Percentiles rank a stretch among this genome's conserved stretches.
Evolutionary conservation across 768 basidiomycete species (phyloP).

Genomic region (Lactarius indigo): DNA sequence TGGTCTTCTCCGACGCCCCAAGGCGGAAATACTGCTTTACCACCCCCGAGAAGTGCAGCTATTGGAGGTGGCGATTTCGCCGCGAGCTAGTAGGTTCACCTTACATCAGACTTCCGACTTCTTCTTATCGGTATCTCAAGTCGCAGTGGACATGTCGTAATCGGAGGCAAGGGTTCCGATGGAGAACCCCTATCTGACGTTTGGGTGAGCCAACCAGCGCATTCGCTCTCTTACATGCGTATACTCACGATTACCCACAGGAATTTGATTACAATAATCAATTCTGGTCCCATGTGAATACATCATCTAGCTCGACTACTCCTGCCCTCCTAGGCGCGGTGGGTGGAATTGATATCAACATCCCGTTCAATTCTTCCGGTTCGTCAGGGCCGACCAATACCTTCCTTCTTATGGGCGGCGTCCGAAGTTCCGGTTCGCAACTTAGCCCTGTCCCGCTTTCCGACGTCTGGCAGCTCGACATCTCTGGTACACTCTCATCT

Average conservation of each 20-base stretch:
- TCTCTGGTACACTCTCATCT: constrained; percentile 69
- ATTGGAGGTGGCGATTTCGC: constrained; percentile 68
- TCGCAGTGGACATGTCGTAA: constrained; percentile 68
- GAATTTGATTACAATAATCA: constrained; percentile 73
- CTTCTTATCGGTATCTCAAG: constrained; percentile 37
- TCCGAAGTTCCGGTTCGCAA: constrained; percentile 37
- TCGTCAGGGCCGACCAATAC: constrained; percentile 62
- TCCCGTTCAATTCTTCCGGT: constrained; percentile 39
- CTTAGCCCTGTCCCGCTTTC: constrained; percentile 45
- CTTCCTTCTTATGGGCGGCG: constrained; percentile 73
- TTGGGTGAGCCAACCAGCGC: constrained; percentile 51
- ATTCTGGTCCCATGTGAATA: constrained; percentile 65
- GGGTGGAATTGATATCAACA: constrained; percentile 60
- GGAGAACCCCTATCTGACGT: constrained; percentile 58
- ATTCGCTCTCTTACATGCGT: constrained; percentile 7
- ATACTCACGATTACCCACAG: constrained; percentile 36
- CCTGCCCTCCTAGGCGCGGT: constrained; percentile 67
- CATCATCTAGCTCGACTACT: constrained; percentile 41
- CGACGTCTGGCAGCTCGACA: constrained; percentile 65
- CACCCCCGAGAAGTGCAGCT: constrained; percentile 62
- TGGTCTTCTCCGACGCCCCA: constrained; percentile 62
- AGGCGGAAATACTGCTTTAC: constrained; percentile 41
- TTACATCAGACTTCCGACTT: constrained; percentile 15
- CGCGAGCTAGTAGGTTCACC: constrained; percentile 69
- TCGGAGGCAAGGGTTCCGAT: constrained; percentile 63